Evolutionary conservation across 2,329 filamentous ascomycete genomes (phyloP).

Genomic region (Neofusicoccum ribis): DNA sequence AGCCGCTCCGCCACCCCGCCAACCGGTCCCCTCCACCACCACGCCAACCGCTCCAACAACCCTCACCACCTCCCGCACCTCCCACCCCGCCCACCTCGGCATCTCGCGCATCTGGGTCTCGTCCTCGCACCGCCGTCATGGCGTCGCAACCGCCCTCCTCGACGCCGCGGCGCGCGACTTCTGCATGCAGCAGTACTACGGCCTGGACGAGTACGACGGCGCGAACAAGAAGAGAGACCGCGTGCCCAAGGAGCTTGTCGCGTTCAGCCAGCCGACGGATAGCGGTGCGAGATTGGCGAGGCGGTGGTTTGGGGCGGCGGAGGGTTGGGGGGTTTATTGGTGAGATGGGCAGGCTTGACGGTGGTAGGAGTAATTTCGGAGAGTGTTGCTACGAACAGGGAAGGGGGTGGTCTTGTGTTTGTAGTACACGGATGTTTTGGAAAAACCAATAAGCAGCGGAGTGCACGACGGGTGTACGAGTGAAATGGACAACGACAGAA

Average conservation of each 20-base stretch:
- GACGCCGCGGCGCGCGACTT: conserved; percentile 43
- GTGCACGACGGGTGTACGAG: too few relatives aligned
- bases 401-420: not conserved
- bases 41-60: conserved; percentile 22
- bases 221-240: not conserved
- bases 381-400: not conserved
- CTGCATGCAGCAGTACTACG: not conserved
- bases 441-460: too few relatives aligned
- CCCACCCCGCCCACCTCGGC: conserved; percentile 55
- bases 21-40: not conserved
- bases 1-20: not conserved
- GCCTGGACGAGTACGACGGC: not conserved
- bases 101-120: conserved; percentile 68
- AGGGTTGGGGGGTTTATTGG: conserved; percentile 61
- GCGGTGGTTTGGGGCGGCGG: conserved; percentile 57
- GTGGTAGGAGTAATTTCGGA: too few relatives aligned
- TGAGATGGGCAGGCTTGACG: not conserved
- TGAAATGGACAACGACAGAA: too few relatives aligned
- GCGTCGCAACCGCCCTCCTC: conserved; percentile 59
- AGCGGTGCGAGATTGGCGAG: conserved; percentile 59
- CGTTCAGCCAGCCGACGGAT: conserved; percentile 67
- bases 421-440: not conserved
- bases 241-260: conserved; percentile 56
- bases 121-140: conserved; percentile 55
- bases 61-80: conserved; percentile 43